These are phyloP conservation scores for Rhodosporidiobolus odoratus DNA, from an alignment of 768 basidiomycete genomes.

Conservation along the genomic window DNA sequence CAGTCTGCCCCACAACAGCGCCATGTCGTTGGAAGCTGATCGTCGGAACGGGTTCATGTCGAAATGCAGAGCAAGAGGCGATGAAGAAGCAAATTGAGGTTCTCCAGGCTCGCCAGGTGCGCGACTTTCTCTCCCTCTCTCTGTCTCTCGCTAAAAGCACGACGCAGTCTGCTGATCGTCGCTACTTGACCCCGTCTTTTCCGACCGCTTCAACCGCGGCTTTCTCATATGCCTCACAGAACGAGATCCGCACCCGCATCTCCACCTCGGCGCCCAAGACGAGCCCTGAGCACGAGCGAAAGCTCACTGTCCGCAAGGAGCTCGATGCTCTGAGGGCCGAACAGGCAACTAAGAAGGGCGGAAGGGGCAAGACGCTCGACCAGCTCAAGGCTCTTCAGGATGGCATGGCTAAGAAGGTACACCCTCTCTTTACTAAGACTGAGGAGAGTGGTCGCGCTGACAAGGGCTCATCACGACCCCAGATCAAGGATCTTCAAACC, in stretches of 20 bases:
- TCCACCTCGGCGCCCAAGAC: constrained; percentile 55
- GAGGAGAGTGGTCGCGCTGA: not conserved
- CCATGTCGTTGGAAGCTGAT: no score
- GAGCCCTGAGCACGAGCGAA: constrained; percentile 62
- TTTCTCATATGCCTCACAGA: constrained; percentile 51
- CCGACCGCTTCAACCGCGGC: constrained; percentile 35
- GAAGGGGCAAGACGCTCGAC: constrained; percentile 65
- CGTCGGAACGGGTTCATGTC: no score
- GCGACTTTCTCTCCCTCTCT: constrained; percentile 46
- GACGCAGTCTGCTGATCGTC: not conserved
- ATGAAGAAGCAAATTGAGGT: constrained; percentile 78
- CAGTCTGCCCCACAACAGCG: no score
- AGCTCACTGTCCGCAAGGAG: constrained; percentile 68
- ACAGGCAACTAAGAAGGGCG: constrained; percentile 70
- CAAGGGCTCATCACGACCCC: not conserved
- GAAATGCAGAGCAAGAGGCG: constrained; percentile 56
- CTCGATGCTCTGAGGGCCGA: constrained; percentile 69
- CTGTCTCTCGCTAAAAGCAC: not conserved
- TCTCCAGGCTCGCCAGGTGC: constrained; percentile 70
- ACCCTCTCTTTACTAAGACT: not conserved
- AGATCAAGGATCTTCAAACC: constrained; percentile 83
- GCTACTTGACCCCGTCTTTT: not conserved
- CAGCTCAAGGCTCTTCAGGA: constrained; percentile 77
- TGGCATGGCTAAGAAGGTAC: constrained; percentile 71
- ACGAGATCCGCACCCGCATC: constrained; percentile 70